These are phyloP conservation scores for Colletotrichum sp. DNA, from an alignment of 2,329 filamentous ascomycete species.

Conservation along the genomic window DNA sequence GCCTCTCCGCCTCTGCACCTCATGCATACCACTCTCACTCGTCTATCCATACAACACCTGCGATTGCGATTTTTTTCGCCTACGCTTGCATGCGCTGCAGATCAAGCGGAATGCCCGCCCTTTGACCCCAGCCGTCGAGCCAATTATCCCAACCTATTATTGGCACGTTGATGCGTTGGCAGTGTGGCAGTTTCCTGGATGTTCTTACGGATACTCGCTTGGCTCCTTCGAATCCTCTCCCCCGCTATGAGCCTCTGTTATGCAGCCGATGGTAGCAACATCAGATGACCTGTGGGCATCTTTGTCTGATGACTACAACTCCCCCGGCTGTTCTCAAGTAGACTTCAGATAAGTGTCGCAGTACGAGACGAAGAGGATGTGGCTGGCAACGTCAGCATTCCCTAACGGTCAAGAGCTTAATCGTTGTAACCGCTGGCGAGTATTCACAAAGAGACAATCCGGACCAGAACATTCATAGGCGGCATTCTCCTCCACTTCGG, in stretches of 20 bases:
- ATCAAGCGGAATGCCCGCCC: conserved; percentile 9
- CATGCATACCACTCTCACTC: not conserved
- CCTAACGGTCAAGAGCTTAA: not conserved
- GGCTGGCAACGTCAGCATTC: not conserved
- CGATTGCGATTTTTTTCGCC: not conserved
- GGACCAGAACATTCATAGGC: not conserved
- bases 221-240: not conserved
- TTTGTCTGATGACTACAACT: not conserved
- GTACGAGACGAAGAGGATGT: not conserved
- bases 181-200: not conserved
- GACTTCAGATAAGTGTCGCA: not conserved
- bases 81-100: conserved; percentile 8
- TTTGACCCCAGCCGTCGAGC: conserved; percentile 2
- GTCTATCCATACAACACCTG: conserved; percentile 3
- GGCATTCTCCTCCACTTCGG: not conserved
- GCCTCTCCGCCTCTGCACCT: not conserved
- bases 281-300: not conserved
- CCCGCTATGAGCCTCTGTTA: not conserved
- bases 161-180: conserved; percentile 13
- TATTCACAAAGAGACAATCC: not conserved
- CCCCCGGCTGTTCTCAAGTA: not conserved
- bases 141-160: not conserved
- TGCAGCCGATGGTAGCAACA: not conserved
- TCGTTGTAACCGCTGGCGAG: not conserved
- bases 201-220: not conserved